Evolutionary conservation across 441 rosid genomes (phyloP), one percentile per base, ranked within the genome.

Genomic region (Populus trichocarpa): DNA sequence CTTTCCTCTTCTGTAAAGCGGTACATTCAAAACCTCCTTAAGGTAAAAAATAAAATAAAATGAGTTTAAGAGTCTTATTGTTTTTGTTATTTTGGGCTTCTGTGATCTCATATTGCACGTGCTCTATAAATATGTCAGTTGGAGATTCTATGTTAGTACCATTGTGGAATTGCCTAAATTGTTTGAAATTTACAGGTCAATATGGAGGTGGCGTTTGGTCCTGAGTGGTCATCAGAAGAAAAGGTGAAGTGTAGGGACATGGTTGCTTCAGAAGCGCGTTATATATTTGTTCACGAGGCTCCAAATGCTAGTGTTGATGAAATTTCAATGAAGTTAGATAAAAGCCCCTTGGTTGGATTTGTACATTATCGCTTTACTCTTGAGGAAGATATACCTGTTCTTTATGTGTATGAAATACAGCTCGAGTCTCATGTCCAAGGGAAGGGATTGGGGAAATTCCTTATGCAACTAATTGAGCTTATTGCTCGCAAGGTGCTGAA

Each of bases 331-430:
- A 53, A 8, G 14, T 40, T 78, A 4, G 79, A 72, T 68, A 78
- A 53, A 25, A 75, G 78, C 42, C 75, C 83, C 33, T 81, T 89
- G 67, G 93, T 86, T 78, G 99, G 98, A 26, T 96, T 96, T 81
- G 86, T 89, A 16, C 95, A 92, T 77, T 96, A 83, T 70, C 92
- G 96, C 22, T 94, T 96, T 83, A 86, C 91, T 50, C 68, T 92
- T 50, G 98, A 93, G 86, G 98, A 94, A 84, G 95, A 91, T 65
- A 77, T 91, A 38, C 94, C 97, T 4, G 97, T 94, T 38, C 88
- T 96, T 69, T 96, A 96, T 61, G 89, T 92, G 33, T 96, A 96
- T 76, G 99, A 96, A 80, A 77, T 93, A 71, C 99, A 92, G 82
- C 92, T 96, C 10, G 90, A 93, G 76, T 78, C 91, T 75, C 77